Evolutionary conservation across 2,329 filamentous ascomycete genomes (phyloP), one percentile per base, ranked within the genome.

Genomic region (Aspergillus udagawae): DNA sequence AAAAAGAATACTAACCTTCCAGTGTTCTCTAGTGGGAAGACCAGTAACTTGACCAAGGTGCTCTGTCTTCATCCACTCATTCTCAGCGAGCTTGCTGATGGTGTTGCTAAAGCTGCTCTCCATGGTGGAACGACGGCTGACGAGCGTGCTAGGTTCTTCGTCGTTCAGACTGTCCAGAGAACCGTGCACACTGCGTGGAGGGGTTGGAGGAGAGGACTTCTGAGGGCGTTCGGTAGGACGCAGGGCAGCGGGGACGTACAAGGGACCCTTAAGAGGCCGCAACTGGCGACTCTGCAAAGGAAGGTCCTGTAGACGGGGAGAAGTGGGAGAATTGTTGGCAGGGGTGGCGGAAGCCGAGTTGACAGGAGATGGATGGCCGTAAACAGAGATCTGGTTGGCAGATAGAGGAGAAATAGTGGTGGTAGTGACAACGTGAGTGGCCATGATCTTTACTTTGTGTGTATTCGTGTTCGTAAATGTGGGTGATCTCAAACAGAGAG

Each of bases 221-320:
- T 72, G 69, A 14, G 80, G 79, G 56, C 79, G 77, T 70, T 86
- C 82, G 29, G 84, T 86, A 53, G 82, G 84, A 54, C 85, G 79
- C 60, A 87, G 74, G 7, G 82, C 85, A 10, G 85, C 85, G 25
- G 85, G 85, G 23, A 86, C 81, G 67, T 87, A 87, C 52, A 86
- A 77, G 32, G 85, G 84, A 23, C 80, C 79, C 70, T 86, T 85
- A 51, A 80, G 80, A 23, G 82, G 83, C 55, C 83, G 82, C 57
- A 86, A 73, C 72, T 86, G 83, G 59, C 81, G 81, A 25, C 78
- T 77, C 59, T 82, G 80, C 49, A 77, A 61, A 2, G 74, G 75
- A 9, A 75, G 65, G 52, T 68, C 69, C 58, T 73, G 69, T 17
- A 70, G 67, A 25, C 77, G 77, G 50, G 82, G 81, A 6, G 81